Percentiles rank a stretch among this genome's conserved stretches.
Evolutionary conservation across 2,329 filamentous ascomycete genomes (phyloP).

Genomic region (Colletotrichum chlorophyti): DNA sequence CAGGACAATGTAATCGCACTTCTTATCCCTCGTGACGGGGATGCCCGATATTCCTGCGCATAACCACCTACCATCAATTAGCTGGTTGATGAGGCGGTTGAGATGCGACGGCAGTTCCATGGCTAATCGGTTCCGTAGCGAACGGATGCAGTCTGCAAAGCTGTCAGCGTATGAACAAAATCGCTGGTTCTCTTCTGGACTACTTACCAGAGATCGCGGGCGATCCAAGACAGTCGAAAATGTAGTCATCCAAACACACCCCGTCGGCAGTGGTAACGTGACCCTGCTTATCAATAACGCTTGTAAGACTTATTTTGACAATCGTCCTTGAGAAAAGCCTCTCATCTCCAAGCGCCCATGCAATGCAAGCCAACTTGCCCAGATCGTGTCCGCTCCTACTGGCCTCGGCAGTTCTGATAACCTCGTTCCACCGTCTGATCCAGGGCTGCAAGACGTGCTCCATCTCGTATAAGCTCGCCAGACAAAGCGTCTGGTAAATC

Average conservation of each 20-base stretch:
- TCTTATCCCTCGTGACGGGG: conserved; percentile 18
- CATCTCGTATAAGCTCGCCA: conserved; percentile 22
- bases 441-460: conserved; percentile 18
- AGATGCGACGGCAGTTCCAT: conserved; percentile 13
- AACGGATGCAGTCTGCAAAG: conserved; percentile 9
- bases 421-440: conserved; percentile 10
- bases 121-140: conserved; percentile 1
- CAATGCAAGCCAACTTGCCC: conserved; percentile 6
- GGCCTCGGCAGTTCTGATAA: background rate
- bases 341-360: conserved; percentile 20
- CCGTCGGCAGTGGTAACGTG: conserved; percentile 7
- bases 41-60: conserved; percentile 20
- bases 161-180: background rate
- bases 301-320: background rate
- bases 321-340: background rate
- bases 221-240: conserved; percentile 13
- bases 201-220: conserved; percentile 13
- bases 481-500: conserved; percentile 9
- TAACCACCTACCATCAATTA: conserved; percentile 22
- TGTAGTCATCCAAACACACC: background rate
- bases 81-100: background rate
- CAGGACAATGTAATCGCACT: conserved; percentile 21
- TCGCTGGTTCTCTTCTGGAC: no score
- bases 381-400: background rate
- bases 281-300: background rate